Conservation (phyloP, 805 yeast species). For the Nakazawaea holstii region DNA sequence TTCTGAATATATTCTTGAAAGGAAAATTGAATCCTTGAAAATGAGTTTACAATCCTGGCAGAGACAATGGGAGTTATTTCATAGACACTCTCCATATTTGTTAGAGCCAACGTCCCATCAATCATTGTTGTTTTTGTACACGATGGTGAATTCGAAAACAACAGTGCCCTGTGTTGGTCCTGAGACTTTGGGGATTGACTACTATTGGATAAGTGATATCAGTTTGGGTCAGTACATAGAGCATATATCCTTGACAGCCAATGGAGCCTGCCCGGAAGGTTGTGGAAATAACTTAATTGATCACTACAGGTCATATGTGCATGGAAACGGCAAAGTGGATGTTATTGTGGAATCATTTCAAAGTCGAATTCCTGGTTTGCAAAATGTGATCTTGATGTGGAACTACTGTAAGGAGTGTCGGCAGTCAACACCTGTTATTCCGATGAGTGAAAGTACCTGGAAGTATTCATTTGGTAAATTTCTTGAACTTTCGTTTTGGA, state of each 20-base stretch:
- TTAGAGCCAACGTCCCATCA: conserved; percentile 73
- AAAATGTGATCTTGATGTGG: conserved; percentile 81
- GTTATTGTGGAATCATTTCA: conserved; percentile 62
- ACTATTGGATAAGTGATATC: conserved; percentile 85
- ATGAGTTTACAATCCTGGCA: conserved; percentile 30
- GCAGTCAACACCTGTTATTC: conserved; percentile 66
- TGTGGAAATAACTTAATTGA: conserved; percentile 68
- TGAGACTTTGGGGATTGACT: conserved; percentile 74
- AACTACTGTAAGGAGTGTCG: conserved; percentile 81
- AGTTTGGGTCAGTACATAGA: conserved; percentile 88
- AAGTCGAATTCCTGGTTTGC: conserved; percentile 51
- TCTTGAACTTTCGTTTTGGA: conserved; percentile 81
- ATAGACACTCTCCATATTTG: conserved; percentile 46
- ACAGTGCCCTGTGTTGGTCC: conserved; percentile 95
- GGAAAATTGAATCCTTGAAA: conserved; percentile 21
- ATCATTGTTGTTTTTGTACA: conserved; percentile 69
- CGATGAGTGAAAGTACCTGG: conserved; percentile 85
- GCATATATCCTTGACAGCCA: conserved; percentile 63
- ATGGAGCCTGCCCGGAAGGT: conserved; percentile 67
- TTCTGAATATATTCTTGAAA: conserved; percentile 21
- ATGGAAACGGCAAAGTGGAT: conserved; percentile 79
- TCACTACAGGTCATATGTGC: conserved; percentile 84
- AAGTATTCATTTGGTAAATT: conserved; percentile 91
- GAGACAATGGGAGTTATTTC: conserved; percentile 67
- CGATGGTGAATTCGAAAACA: conserved; percentile 76